These are phyloP conservation scores for Phytophthora agathidicida DNA, from an alignment of 352 stramenopile species.

Conservation along the genomic window DNA sequence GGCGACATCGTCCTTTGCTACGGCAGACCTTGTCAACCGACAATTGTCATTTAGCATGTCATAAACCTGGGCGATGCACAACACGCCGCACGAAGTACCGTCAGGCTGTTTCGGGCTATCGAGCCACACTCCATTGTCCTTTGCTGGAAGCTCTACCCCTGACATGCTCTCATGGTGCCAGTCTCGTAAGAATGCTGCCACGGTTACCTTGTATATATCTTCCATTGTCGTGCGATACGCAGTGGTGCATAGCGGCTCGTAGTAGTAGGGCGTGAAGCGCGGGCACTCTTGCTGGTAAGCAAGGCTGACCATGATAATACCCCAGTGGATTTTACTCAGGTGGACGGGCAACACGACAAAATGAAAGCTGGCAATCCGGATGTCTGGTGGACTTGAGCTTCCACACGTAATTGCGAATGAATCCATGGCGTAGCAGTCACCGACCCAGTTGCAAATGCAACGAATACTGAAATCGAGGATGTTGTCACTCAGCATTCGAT, in stretches of 20 bases:
- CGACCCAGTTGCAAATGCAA: neutral
- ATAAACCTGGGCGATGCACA: slow-evolving; percentile 1
- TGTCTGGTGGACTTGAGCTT: neutral
- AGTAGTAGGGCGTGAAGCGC: neutral
- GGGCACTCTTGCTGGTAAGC: neutral
- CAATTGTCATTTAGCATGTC: neutral
- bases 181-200: slow-evolving; percentile 1
- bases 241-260: neutral
- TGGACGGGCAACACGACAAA: neutral
- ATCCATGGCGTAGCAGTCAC: neutral
- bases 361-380: neutral
- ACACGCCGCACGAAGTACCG: slow-evolving; percentile 6
- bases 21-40: neutral
- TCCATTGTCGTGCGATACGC: neutral
- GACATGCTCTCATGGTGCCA: slow-evolving; percentile 1
- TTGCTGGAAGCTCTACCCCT: neutral
- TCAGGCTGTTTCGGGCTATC: neutral
- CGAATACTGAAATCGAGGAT: slow-evolving; percentile 3
- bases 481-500: slow-evolving; percentile 1
- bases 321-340: neutral
- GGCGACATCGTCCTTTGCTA: slow-evolving; percentile 1
- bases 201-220: neutral
- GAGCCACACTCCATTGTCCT: slow-evolving; percentile 2
- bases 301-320: neutral
- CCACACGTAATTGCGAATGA: neutral